Evolutionary conservation across 164 flowering plant species (phyloP), one percentile per base, ranked within the genome.

Genomic region (Tinospora cordifolia): DNA sequence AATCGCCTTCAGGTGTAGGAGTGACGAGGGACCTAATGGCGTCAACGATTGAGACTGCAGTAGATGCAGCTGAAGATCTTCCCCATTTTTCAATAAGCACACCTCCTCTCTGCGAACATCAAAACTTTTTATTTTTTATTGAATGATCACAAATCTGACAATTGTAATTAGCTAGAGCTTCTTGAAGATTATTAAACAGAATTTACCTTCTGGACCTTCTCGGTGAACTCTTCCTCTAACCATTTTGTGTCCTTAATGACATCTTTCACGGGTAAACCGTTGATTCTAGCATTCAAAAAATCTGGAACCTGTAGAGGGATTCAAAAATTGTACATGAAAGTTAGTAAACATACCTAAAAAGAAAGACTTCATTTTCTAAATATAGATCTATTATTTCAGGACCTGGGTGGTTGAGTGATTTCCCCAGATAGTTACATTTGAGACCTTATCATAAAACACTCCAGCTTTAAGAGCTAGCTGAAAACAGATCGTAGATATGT

Each of bases 321-420:
- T 27, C 4, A 47, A 66, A 25, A 51, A 36, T 62, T 63, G 17
- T 36, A 40, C 14, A 49, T 39, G 24, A 69, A 41, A 10, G 11
- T 64, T 64, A 30, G 60, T 7, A 54, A 24, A 19, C 0, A 19
- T 10, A 9, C 8, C 13, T 15, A 17, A 69, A 40, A 6, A 21
- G 4, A 30, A 69, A 47, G 6, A 39, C 10, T 9, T 46, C n/a
- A 22, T 63, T 44, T n/a, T 41, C 26, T 21, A 22, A 25, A 24
- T 9, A 19, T 14, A 67, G 44, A 69, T 47, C 67, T 24, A 60
- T 57, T 71, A 60, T 57, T 71, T 22, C 58, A 39, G 65, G 15
- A 94, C 99, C 96, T 92, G 99, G 73, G 99, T 92, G 0, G 99
- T 94, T 9, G 99, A 94, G 79, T 94, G 99, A 78, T 94, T 94